Evolutionary conservation across 1,139 yeast genomes (phyloP).

Genomic region (Entelexis sorbosivorans): DNA sequence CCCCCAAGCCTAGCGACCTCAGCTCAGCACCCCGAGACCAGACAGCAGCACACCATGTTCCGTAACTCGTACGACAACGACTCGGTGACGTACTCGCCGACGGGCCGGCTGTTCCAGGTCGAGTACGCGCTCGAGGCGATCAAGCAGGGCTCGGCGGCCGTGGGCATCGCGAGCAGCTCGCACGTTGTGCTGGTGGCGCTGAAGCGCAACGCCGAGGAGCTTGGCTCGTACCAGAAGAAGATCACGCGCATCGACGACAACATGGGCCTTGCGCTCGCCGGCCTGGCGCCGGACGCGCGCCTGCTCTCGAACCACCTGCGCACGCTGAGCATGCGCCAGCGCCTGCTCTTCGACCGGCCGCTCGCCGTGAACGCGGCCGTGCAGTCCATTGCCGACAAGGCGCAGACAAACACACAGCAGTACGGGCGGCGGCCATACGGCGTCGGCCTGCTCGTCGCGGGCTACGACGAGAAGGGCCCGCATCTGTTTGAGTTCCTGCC

Average conservation of each 20-base stretch:
- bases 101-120: slow-evolving; percentile 88
- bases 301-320: slow-evolving; percentile 79
- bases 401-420: slow-evolving; percentile 91
- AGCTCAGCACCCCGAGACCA: neutral
- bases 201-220: slow-evolving; percentile 91
- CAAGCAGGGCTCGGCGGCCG: slow-evolving; percentile 96
- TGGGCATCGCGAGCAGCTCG: slow-evolving; percentile 74
- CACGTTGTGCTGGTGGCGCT: slow-evolving; percentile 89
- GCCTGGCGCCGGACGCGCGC: slow-evolving; percentile 96
- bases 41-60: slow-evolving; percentile 41
- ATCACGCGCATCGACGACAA: slow-evolving; percentile 85
- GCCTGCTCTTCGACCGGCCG: slow-evolving; percentile 80
- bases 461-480: slow-evolving; percentile 87
- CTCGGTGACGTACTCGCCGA: slow-evolving; percentile 93
- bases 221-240: slow-evolving; percentile 93
- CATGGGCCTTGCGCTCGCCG: slow-evolving; percentile 91
- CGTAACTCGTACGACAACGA: slow-evolving; percentile 98
- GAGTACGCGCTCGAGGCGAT: slow-evolving; percentile 96
- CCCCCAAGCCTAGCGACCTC: neutral
- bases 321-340: slow-evolving; percentile 83
- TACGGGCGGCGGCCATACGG: slow-evolving; percentile 97
- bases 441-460: slow-evolving; percentile 85
- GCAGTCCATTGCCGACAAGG: slow-evolving; percentile 82
- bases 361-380: slow-evolving; percentile 78
- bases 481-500: slow-evolving; percentile 94